Evolutionary conservation across 2,329 filamentous ascomycete species (phyloP).

Genomic region (Colletotrichum zoysiae): DNA sequence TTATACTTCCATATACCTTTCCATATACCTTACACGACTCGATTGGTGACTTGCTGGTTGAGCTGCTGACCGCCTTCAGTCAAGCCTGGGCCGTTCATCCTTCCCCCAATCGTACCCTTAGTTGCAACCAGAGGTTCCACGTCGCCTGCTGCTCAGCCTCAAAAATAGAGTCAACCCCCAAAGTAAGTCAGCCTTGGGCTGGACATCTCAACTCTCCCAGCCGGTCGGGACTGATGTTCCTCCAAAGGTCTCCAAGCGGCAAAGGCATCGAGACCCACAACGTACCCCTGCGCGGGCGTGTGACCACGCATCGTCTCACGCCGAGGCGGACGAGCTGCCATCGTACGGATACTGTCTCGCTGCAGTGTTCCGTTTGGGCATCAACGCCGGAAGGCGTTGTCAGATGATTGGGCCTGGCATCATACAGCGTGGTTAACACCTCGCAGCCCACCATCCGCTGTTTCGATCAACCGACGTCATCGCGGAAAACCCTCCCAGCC

Average conservation of each 20-base stretch:
- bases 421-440: not conserved
- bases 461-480: not conserved
- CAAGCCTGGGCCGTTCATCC: not conserved
- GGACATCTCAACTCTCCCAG: not conserved
- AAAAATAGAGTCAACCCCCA: not conserved
- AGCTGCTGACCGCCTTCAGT: constrained; percentile 4
- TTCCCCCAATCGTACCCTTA: not conserved
- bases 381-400: not conserved
- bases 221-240: constrained; percentile 1
- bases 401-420: not conserved
- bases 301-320: not conserved
- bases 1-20: not conserved
- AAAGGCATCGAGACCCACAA: not conserved
- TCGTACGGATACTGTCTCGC: not conserved
- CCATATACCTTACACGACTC: not conserved
- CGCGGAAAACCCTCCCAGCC: not conserved
- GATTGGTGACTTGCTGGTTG: not conserved
- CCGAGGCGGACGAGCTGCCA: constrained; percentile 1
- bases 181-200: not conserved
- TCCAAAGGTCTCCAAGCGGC: not conserved
- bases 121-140: constrained; percentile 12
- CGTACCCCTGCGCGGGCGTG: not conserved
- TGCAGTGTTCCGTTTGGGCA: not conserved
- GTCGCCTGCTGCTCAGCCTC: constrained; percentile 16
- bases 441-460: not conserved